Base-by-base conservation (phyloP, 345 rosid species). In the Carallia pectinifolia region DNA sequence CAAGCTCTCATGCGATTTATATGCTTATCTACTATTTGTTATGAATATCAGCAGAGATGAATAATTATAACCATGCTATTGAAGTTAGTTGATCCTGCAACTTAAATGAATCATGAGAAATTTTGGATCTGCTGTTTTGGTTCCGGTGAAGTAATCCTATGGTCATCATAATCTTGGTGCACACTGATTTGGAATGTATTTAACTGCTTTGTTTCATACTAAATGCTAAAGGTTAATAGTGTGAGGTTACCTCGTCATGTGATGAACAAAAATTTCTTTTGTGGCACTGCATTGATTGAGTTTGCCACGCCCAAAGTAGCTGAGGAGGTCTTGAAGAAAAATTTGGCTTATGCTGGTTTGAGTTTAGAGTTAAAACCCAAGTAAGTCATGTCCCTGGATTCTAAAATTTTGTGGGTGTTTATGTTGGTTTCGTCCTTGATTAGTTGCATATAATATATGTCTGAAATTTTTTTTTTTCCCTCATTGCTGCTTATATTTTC, bases 281-380 rank as follows among this genome's bases (percentile, higher is more conserved):
- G 36, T 15, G 60, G 66, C 59, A 60, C 60, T 5, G 66, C 66
- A 33, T 70, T 70, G 66, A 53, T 61, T 33, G 73, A 61, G 66
- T 70, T 70, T 33, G 34, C 73, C 34, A 60, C 66, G 23, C 50
- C 19, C 47, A 36, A 47, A 60, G 60, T 33, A 48, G 60, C 60
- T 50, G 29, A 50, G 61, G 58, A 50, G 33, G 47, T 70, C 15
- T 52, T 61, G 66, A 61, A 62, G 66, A 40, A 61, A 61, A 52
- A 0, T 48, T 61, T 70, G 23, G 73, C 61, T 31, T 70, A 48
- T 23, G 60, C 61, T 70, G 60, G 23, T n/a, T 50, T 59, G 9
- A 31, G 36, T 70, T 50, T 61, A 70, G 36, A 33, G 16, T 53
- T 70, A 37, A 70, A 61, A 50, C 48, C 66, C 23, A 70, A 52